Percentiles rank a stretch among this genome's conserved stretches.
These are phyloP conservation scores for Kwoniella botswanensis DNA, from an alignment of 768 basidiomycete species.

Conservation along the genomic window DNA sequence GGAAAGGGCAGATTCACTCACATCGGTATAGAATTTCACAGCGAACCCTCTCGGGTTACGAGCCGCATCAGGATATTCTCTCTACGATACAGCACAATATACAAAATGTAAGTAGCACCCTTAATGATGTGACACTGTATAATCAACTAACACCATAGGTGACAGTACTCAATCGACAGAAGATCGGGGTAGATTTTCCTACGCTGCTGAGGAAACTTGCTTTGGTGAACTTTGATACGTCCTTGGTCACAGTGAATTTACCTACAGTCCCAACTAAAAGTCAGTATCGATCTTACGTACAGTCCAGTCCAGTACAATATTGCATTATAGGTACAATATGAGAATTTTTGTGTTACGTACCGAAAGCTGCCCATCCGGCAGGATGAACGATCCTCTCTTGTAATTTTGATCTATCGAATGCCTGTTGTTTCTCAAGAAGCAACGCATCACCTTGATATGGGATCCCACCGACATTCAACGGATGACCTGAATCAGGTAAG, in stretches of 20 bases:
- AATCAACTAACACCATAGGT: constrained; percentile 43
- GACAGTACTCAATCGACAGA: constrained; percentile 51
- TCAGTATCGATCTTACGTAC: no score
- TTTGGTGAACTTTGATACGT: constrained; percentile 52
- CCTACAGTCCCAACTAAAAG: constrained; percentile 5
- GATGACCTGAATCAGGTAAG: constrained; percentile 48
- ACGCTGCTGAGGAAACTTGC: constrained; percentile 48
- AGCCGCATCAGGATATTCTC: constrained; percentile 42
- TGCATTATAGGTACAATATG: background rate
- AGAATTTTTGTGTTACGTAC: background rate
- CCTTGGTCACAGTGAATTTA: constrained; percentile 51
- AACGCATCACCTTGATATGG: constrained; percentile 49
- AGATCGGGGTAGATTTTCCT: constrained; percentile 46
- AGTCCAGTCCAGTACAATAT: no score
- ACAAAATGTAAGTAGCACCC: background rate
- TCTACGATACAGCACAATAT: constrained; percentile 4
- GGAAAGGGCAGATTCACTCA: background rate
- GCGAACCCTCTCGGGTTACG: constrained; percentile 45
- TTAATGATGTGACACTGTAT: background rate
- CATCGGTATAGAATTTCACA: constrained; percentile 38
- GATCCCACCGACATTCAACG: constrained; percentile 54
- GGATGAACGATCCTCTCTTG: constrained; percentile 56
- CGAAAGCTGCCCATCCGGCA: constrained; percentile 49
- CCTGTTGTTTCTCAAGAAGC: constrained; percentile 56
- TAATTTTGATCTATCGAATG: constrained; percentile 53